These are phyloP conservation scores for Metschnikowia reukaufii DNA, from an alignment of 805 yeast species.

Conservation along the genomic window DNA sequence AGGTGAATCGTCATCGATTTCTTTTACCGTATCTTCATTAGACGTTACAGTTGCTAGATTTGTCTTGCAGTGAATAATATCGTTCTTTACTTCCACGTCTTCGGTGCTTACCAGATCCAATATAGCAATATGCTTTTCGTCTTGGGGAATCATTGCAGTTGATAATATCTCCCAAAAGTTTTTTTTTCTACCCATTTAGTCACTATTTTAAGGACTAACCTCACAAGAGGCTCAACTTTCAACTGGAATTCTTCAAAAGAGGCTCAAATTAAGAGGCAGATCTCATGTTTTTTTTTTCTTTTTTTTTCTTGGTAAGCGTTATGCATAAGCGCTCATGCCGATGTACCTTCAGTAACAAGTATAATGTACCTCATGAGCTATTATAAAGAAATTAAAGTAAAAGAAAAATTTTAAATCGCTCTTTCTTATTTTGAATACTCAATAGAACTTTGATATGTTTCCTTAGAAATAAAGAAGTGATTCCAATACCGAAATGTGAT, in stretches of 20 bases:
- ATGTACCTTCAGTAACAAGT: background rate
- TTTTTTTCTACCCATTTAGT: background rate
- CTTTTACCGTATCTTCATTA: background rate
- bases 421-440: too few relatives aligned
- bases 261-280: background rate
- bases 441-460: too few relatives aligned
- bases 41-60: background rate
- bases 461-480: too few relatives aligned
- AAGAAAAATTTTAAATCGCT: too few relatives aligned
- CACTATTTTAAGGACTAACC: background rate
- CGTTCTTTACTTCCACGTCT: slow-evolving; percentile 1
- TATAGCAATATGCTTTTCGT: slow-evolving; percentile 3
- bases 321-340: slow-evolving; percentile 1
- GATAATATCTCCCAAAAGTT: background rate
- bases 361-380: background rate
- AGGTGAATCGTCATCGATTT: slow-evolving; percentile 18
- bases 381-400: too few relatives aligned
- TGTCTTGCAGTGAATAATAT: background rate
- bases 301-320: background rate
- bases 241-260: slow-evolving; percentile 4
- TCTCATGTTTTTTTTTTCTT: background rate
- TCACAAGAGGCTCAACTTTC: background rate
- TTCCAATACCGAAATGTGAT: too few relatives aligned
- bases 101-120: slow-evolving; percentile 5
- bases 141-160: slow-evolving; percentile 5